These are phyloP conservation scores for Xylariaceae sp. DNA, from an alignment of 2,329 filamentous ascomycete species.

Conservation along the genomic window DNA sequence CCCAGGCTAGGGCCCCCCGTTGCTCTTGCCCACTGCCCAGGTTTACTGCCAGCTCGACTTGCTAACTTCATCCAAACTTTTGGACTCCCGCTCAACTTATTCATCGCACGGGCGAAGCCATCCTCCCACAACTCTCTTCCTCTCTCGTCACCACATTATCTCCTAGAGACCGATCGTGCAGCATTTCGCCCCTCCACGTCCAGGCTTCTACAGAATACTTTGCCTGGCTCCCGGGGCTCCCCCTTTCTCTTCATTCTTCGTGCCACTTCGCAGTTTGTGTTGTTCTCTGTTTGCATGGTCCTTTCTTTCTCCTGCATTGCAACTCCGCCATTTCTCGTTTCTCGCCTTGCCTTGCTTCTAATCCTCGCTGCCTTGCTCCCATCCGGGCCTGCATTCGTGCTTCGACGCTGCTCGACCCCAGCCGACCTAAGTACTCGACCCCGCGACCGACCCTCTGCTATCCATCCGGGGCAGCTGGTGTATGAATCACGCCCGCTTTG, in stretches of 20 bases:
- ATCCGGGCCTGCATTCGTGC: constrained; percentile 7
- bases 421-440: constrained; percentile 6
- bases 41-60: constrained; percentile 15
- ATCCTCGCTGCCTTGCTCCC: constrained; percentile 15
- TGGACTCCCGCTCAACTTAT: constrained; percentile 13
- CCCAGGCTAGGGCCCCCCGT: constrained; percentile 17
- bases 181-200: not conserved
- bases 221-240: constrained; percentile 5
- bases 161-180: constrained; percentile 16
- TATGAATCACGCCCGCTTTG: constrained; percentile 20
- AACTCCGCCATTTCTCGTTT: constrained; percentile 11
- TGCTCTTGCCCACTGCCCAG: constrained; percentile 8
- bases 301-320: constrained; percentile 3
- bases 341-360: constrained; percentile 12
- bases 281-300: constrained; percentile 8
- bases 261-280: constrained; percentile 11
- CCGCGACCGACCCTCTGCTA: constrained; percentile 9
- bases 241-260: constrained; percentile 14
- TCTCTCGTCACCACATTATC: constrained; percentile 12
- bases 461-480: constrained; percentile 11
- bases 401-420: constrained; percentile 11
- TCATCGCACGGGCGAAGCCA: constrained; percentile 11
- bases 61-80: constrained; percentile 21
- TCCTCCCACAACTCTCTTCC: constrained; percentile 13
- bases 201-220: constrained; percentile 10